Evolutionary conservation across 345 rosid genomes (phyloP), one percentile per base, ranked within the genome.

Genomic region (Cardamine occulta): DNA sequence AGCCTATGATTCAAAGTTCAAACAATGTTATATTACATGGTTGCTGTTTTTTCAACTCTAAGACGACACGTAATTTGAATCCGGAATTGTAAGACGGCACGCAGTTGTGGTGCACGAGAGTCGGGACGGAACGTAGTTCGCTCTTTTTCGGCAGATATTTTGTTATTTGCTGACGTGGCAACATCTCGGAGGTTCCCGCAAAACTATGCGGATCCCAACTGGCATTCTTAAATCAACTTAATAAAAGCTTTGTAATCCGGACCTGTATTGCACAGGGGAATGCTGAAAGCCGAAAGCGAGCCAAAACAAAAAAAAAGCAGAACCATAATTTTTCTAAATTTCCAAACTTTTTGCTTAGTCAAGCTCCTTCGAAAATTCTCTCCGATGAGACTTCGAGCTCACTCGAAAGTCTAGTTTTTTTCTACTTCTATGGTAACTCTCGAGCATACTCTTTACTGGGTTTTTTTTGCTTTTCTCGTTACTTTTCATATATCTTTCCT

Each of bases 161-260:
- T 5, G 60, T 47, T 63, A 32, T 8, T 8, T 11, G 34, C 15
- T 57, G 68, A 65, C 76, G 80, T 77, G 80, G 76, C 64, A 71
- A 32, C 37, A 55, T 77, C 76, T 58, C 1, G 23, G 18, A 78
- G 77, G 40, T 77, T 77, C 81, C 76, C 81, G 68, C 76, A 77
- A 52, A 77, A 77, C 80, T 9, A 77, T 34, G 77, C 73, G 81
- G 73, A 77, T 49, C 40, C 56, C 73, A 65, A 77, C 15, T 49
- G 39, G 67, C 66, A 72, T 57, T 64, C 8, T 72, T 13, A 31
- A 72, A 47, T 58, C 31, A 53, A 65, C 13, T 57, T 51, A 19
- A 56, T 48, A 10, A 72, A 71, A 2, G 29, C 29, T 66, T 72
- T 65, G 68, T 57, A 72, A 65, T 66, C 81, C 81, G 73, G 68